These are phyloP conservation scores for Penicillium pancosmium DNA, from an alignment of 495 filamentous ascomycete genomes.

Conservation along the genomic window DNA sequence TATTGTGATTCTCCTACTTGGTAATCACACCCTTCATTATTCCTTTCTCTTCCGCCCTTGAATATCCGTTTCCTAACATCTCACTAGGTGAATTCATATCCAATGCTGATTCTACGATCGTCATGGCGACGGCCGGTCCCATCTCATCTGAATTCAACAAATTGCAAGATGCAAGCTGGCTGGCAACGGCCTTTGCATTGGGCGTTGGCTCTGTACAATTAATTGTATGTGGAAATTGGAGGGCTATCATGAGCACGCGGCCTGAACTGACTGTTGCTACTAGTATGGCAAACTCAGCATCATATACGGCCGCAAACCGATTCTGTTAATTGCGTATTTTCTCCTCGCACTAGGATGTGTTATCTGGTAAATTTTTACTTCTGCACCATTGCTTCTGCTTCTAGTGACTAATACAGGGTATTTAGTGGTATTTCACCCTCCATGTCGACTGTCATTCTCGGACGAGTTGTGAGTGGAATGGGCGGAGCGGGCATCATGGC, in stretches of 20 bases:
- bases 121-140: background rate
- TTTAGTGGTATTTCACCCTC: background rate
- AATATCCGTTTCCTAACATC: background rate
- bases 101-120: conserved; percentile 3
- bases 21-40: background rate
- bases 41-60: background rate
- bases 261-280: background rate
- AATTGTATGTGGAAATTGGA: background rate
- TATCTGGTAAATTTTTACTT: conserved; percentile 4
- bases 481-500: conserved; percentile 4
- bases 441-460: background rate
- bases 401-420: too few species aligned
- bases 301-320: conserved; percentile 6
- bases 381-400: too few species aligned
- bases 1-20: conserved; percentile 3
- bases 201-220: background rate
- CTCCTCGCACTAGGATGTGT: conserved; percentile 1
- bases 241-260: background rate
- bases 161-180: conserved; percentile 6
- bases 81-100: conserved; percentile 4
- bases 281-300: conserved; percentile 5
- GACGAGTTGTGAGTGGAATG: conserved; percentile 2
- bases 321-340: background rate
- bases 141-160: background rate
- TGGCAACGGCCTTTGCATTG: background rate